These are phyloP conservation scores for Phytophthora colocasiae DNA, from an alignment of 352 stramenopile species.

Conservation along the genomic window DNA sequence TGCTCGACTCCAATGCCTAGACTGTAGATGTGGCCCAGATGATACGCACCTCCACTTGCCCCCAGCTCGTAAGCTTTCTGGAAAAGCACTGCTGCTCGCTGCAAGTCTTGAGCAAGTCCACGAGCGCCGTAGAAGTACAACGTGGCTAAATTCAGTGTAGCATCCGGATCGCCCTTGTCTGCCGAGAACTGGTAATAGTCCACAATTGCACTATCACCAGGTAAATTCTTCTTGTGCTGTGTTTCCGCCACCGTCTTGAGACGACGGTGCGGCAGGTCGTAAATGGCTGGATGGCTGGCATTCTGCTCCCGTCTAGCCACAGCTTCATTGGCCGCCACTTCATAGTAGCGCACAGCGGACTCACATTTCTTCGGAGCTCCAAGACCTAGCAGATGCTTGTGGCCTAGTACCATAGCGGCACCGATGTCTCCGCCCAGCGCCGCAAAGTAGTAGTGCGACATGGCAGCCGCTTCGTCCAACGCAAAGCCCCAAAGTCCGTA, in stretches of 20 bases:
- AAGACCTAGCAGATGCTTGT: constrained; percentile 79
- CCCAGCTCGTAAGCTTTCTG: constrained; percentile 80
- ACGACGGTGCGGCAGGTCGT: constrained; percentile 75
- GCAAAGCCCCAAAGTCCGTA: constrained; percentile 83
- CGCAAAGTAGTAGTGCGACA: constrained; percentile 89
- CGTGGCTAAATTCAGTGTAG: constrained; percentile 85
- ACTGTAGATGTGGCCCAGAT: constrained; percentile 85
- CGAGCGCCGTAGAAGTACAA: constrained; percentile 86
- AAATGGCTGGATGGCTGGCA: constrained; percentile 62
- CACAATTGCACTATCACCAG: constrained; percentile 80
- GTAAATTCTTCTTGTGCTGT: constrained; percentile 85
- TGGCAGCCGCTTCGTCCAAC: constrained; percentile 66
- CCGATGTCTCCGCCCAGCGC: constrained; percentile 68
- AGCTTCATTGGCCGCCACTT: constrained; percentile 84
- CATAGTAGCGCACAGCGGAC: constrained; percentile 88
- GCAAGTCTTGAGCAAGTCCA: constrained; percentile 75
- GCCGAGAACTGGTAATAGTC: constrained; percentile 92
- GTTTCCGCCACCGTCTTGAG: constrained; percentile 77
- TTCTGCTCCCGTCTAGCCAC: constrained; percentile 70
- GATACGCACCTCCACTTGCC: constrained; percentile 68
- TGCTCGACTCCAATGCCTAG: constrained; percentile 80
- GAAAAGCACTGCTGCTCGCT: constrained; percentile 70
- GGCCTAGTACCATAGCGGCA: constrained; percentile 80
- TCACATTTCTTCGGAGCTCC: constrained; percentile 86
- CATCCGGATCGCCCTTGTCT: constrained; percentile 86